Percentiles rank a stretch among this genome's conserved stretches.
Conservation (phyloP, 805 yeast genomes). For the Wickerhamiella brachini region DNA sequence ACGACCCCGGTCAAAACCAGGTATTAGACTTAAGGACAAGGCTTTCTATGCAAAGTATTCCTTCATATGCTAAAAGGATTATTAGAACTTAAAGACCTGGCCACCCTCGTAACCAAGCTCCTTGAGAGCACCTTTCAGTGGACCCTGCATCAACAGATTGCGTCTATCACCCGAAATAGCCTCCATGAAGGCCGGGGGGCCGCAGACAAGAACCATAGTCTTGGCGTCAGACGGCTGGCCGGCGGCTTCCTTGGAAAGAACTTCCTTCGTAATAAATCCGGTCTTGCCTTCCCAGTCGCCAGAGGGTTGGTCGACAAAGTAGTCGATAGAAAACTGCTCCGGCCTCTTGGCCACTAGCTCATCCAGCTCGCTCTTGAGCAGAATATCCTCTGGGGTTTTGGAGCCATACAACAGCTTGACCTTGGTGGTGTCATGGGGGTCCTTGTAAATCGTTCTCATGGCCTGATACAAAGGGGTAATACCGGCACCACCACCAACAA, state of each 20-base stretch:
- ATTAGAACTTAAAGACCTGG: constrained; percentile 78
- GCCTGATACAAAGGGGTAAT: constrained; percentile 92
- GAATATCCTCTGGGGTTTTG: constrained; percentile 62
- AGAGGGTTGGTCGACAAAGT: constrained; percentile 55
- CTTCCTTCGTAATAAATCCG: constrained; percentile 76
- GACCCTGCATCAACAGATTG: constrained; percentile 90
- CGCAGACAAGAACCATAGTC: constrained; percentile 77
- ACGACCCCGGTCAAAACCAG: too few relatives aligned
- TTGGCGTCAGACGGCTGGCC: constrained; percentile 53
- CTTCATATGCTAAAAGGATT: too few relatives aligned
- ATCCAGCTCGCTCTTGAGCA: constrained; percentile 69
- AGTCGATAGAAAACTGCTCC: constrained; percentile 61
- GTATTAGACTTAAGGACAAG: too few relatives aligned
- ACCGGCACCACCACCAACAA: constrained; percentile 95
- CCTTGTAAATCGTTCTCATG: constrained; percentile 55
- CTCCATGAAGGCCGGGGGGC: constrained; percentile 85
- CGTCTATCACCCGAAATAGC: constrained; percentile 77
- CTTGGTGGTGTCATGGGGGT: constrained; percentile 83
- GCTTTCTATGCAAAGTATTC: too few relatives aligned
- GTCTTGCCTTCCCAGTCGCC: constrained; percentile 16
- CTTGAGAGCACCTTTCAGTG: constrained; percentile 69
- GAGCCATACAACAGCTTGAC: constrained; percentile 72
- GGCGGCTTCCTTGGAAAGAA: constrained; percentile 38
- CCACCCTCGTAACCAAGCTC: constrained; percentile 82
- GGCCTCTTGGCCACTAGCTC: constrained; percentile 49